Base-by-base conservation (phyloP, 2,329 filamentous ascomycete species). In the Shiraia sp. region DNA sequence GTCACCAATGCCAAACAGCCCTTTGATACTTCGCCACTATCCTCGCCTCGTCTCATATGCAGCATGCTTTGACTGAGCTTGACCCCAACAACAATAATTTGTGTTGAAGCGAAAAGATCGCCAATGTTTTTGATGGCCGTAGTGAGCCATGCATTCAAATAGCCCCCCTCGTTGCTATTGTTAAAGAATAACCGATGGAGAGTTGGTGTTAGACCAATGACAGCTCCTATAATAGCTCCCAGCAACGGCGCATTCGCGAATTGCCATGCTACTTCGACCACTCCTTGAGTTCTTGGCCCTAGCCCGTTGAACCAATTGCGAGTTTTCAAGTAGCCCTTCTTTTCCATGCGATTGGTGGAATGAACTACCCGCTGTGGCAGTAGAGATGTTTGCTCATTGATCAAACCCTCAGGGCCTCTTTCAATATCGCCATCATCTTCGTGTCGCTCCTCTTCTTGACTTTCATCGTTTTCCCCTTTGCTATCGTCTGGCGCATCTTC, bases 131-230 rank as follows among this genome's bases (percentile, higher is more conserved):
- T 75, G 14, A 87, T 66, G 0, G 79, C 78, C 0, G 75, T 73
- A 0, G 83, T 86, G 27, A 87, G 68, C 83, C 83, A 87, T 1
- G 83, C 83, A 14, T 79, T 82, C 53, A 87, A 78, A 41, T 83
- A 79, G 1, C 85, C 83, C 5, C 83, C 84, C 4, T 83, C 69
- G 6, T 78, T 62, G 7, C 75, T 75, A 10, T 75, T 66, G 36
- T 68, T 74, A 70, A 87, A 87, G 65, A 88, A 87, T 2, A 79
- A 76, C 3, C 65, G 66, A 52, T 87, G 83, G 1, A 87, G 69
- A 1, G 75, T 55, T 0, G 83, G 82, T 0, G 78, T 73, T 2
- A 87, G 69, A 1, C 84, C 84, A 19, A 87, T 74, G 12, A 83
- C 55, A 2, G 75, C 75, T 4, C 83, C 84, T 2, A 80, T 60